Evolutionary conservation across 2,329 filamentous ascomycete species (phyloP), one percentile per base, ranked within the genome.

Genomic region (Penicillium sp.): DNA sequence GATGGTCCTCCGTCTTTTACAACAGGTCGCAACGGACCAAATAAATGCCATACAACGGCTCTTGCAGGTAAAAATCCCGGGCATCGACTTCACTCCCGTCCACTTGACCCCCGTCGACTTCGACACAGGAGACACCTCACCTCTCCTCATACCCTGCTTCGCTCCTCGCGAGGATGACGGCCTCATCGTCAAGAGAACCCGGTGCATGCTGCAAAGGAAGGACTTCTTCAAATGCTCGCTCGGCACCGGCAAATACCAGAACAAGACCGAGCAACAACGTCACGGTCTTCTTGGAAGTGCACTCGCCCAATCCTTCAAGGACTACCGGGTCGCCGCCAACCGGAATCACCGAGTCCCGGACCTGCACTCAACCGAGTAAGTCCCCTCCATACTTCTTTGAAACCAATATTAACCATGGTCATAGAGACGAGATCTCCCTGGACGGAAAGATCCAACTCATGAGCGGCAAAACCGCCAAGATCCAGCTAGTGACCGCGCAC

Each of bases 91-190:
- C 0, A 26, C 31, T 1, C 41, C 36, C 14, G 32, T 48, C 4
- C 26, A 44, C 10, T n/a, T 48, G 0, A 26, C 31, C 0, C 41
- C 36, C 14, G 32, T 48, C 6, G 26, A 48, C 37, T 48, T 31
- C 37, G 3, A 24, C 7, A 44, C 46, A 18, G 46, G 46, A 16
- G 14, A 37, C 14, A 41, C 46, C 4, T 14, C 11, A 14, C 20
- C 20, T 3, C n/a, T 20, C 32, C 23, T 36, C 20, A 39, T 20
- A n/a, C 16, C 31, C 5, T 48, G 22, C 32, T 48, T 48, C 34
- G 14, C 26, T 10, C 42, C 42, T 5, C 36, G 29, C 2, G 31
- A 41, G 14, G 36, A 40, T 18, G 6, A 7, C 11, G 13, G 22
- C 6, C 24, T 32, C 11, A 7, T 24, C 18, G 14, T 37, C 35